Evolutionary conservation across 139 green algal genomes (phyloP).

Genomic region (Picochlorum sp.): DNA sequence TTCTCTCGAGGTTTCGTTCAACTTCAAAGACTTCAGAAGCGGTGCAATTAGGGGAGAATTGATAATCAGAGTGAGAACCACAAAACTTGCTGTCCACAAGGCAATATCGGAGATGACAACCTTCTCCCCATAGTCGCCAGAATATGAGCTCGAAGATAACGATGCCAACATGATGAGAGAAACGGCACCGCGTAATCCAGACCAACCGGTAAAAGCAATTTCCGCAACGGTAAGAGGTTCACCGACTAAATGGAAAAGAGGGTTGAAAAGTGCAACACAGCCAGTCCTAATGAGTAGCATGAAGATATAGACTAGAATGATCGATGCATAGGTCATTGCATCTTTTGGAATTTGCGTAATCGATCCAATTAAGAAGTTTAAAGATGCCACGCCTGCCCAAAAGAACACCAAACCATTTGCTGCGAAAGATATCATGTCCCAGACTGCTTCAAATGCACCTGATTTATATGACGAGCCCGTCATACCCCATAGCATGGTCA

Average conservation of each 20-base stretch:
- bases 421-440: conserved; percentile 43
- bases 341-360: conserved; percentile 12
- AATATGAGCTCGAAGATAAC: conserved; percentile 21
- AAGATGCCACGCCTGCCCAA: conserved; percentile 54
- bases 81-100: conserved; percentile 67
- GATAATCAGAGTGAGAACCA: conserved; percentile 75
- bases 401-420: conserved; percentile 78
- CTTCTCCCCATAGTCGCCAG: too few species aligned
- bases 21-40: conserved; percentile 25
- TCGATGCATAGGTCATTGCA: conserved; percentile 17
- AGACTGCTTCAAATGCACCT: conserved; percentile 31
- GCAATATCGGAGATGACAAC: conserved; percentile 42
- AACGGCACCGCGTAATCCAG: conserved; percentile 63
- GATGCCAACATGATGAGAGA: conserved; percentile 74
- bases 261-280: conserved; percentile 30
- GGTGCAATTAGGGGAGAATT: conserved; percentile 48
- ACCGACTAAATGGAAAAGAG: conserved; percentile 17
- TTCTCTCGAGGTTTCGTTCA: conserved; percentile 18
- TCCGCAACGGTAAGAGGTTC: conserved; percentile 37
- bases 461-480: conserved; percentile 7
- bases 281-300: conserved; percentile 40
- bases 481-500: conserved; percentile 57
- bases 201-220: conserved; percentile 51
- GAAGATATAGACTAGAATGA: conserved; percentile 43
- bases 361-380: conserved; percentile 70